These are phyloP conservation scores for Lactuca saligna DNA, from an alignment of 129 eudicot species.

Conservation along the genomic window DNA sequence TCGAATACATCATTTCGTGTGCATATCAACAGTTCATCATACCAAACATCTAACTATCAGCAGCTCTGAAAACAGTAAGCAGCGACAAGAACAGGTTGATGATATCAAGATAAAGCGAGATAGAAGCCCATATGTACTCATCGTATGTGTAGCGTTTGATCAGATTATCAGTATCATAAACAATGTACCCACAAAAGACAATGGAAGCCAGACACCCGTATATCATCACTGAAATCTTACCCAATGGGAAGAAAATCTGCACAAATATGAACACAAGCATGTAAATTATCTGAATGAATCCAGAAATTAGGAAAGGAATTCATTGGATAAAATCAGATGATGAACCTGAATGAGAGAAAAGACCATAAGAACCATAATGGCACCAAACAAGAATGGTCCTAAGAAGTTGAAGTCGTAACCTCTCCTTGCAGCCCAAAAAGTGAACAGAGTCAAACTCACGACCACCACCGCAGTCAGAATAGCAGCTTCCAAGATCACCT, in stretches of 20 bases:
- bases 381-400: conserved; percentile 80
- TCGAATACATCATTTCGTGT: background rate
- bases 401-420: conserved; percentile 85
- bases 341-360: conserved; percentile 71
- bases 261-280: background rate
- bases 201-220: conserved; percentile 62
- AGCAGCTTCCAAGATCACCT: conserved; percentile 66
- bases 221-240: conserved; percentile 52
- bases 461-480: conserved; percentile 76
- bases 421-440: conserved; percentile 84
- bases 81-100: conserved; percentile 61
- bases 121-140: conserved; percentile 76
- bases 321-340: background rate
- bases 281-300: background rate
- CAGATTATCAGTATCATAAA: conserved; percentile 71
- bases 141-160: conserved; percentile 67
- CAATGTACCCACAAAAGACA: conserved; percentile 68
- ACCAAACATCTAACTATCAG: conserved; percentile 38
- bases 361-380: conserved; percentile 55
- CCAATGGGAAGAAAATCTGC: conserved; percentile 68
- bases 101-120: conserved; percentile 55
- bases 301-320: background rate
- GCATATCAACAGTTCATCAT: background rate
- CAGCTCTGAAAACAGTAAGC: conserved; percentile 54
- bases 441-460: conserved; percentile 67